Conservation (phyloP, 2,329 filamentous ascomycete genomes). For the Aspergillus sp. region DNA sequence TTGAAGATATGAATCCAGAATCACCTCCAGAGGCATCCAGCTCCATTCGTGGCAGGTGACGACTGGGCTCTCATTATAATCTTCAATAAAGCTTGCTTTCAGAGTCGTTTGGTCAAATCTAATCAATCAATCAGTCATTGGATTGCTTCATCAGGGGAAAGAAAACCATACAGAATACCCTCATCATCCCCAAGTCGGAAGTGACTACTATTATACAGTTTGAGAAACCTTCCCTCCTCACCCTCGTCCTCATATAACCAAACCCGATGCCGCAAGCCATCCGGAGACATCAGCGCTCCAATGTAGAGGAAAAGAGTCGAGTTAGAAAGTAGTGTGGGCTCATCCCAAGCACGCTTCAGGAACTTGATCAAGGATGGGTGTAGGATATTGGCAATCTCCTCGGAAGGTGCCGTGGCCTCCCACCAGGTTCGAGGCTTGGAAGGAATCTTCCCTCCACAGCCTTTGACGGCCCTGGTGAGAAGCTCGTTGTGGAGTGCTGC, state of each 20-base stretch:
- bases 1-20: constrained; percentile 12
- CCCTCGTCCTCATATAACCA: constrained; percentile 5
- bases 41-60: constrained; percentile 7
- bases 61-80: constrained; percentile 6
- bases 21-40: constrained; percentile 14
- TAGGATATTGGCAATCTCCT: constrained; percentile 7
- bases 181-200: constrained; percentile 8
- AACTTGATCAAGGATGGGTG: constrained; percentile 11
- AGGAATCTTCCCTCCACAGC: constrained; percentile 3
- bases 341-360: constrained; percentile 10
- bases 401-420: constrained; percentile 7
- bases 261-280: constrained; percentile 4
- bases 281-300: constrained; percentile 3
- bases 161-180: constrained; percentile 7
- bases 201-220: constrained; percentile 9
- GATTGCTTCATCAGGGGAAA: background rate
- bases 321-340: constrained; percentile 3
- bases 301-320: constrained; percentile 2
- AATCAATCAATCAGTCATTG: constrained; percentile 3
- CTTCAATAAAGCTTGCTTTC: constrained; percentile 10
- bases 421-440: constrained; percentile 9
- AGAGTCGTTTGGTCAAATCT: constrained; percentile 11
- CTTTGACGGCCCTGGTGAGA: constrained; percentile 6
- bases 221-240: constrained; percentile 9
- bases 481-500: constrained; percentile 12